A percentile compares a stretch with the other conserved stretches of the same genome.
Conservation (phyloP, 495 filamentous ascomycete genomes). For the Rhizodiscina lignyota region DNA sequence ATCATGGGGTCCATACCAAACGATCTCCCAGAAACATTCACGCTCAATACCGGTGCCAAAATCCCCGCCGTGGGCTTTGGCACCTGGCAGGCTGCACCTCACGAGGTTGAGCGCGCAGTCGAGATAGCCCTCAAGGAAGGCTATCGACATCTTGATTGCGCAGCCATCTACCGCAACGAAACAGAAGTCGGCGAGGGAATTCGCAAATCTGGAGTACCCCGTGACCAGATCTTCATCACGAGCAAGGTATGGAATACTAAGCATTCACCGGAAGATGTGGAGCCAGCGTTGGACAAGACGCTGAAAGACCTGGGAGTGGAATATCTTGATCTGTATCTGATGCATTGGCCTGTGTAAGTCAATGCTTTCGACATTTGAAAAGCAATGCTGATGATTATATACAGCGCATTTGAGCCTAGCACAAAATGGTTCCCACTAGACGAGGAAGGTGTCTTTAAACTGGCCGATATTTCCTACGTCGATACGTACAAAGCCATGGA, state of each 20-base stretch:
- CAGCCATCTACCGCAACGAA: slow-evolving; percentile 28
- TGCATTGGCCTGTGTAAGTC: slow-evolving; percentile 76
- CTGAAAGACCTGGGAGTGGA: slow-evolving; percentile 55
- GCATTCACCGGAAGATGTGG: slow-evolving; percentile 42
- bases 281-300: slow-evolving; percentile 51
- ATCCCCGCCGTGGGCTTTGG: slow-evolving; percentile 67
- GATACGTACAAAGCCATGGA: slow-evolving; percentile 74
- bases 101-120: slow-evolving; percentile 31
- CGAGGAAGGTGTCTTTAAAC: slow-evolving; percentile 10
- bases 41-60: slow-evolving; percentile 58
- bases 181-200: slow-evolving; percentile 34
- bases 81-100: slow-evolving; percentile 53
- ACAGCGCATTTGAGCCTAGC: slow-evolving; percentile 14
- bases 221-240: slow-evolving; percentile 68
- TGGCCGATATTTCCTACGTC: slow-evolving; percentile 29
- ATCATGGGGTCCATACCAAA: too few species aligned
- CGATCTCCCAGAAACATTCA: too few species aligned
- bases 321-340: slow-evolving; percentile 64
- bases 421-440: slow-evolving; percentile 15
- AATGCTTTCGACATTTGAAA: slow-evolving; percentile 49
- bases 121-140: slow-evolving; percentile 19
- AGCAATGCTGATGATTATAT: too few species aligned
- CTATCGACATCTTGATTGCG: slow-evolving; percentile 24
- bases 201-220: slow-evolving; percentile 44
- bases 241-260: slow-evolving; percentile 76